Evolutionary conservation across 306 rosid genomes (phyloP), one percentile per base, ranked within the genome.

Genomic region (Vigna reflexopilosa): DNA sequence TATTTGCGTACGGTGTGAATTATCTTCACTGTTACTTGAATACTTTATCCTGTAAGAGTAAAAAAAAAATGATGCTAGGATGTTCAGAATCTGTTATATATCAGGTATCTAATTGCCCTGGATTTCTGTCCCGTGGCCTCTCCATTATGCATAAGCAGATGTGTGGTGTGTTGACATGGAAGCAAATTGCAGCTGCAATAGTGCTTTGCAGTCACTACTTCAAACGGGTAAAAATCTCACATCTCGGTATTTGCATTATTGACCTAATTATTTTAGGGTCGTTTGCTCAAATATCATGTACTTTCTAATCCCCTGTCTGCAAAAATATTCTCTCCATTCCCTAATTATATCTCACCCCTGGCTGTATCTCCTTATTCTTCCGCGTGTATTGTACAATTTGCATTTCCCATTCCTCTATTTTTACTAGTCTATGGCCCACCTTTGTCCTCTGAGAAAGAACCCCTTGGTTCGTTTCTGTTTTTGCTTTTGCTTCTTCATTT

Each of bases 1-100:
- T 56, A 34, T 81, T 67, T 65, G 65, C 82, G 50, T 70, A 36
- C 42, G 13, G 2, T 77, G 16, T 55, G 67, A 48, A 63, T 63
- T 74, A 62, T 74, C 55, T 73, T 74, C 47, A 16, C 28, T 70
- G 44, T 49, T 24, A 52, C 72, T 32, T 42, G 26, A 71, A 70
- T 61, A 45, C 45, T 28, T 69, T 72, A 76, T 71, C 83, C 56
- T 70, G 32, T 50, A 70, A 78, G 62, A 47, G 70, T 64, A 56
- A 82, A 82, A 26, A 49, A 82, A 13, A 49, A 51, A 49, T 62
- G 50, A 55, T 78, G 50, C 70, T 70, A 20, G 79, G 26, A 66
- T 80, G 67, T 80, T 10, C 49, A 63, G 44, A 30, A 49, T 16
- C n/a, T 24, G 66, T 62, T 76, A 45, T 19, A 51, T 28, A 51